A percentile compares a stretch with the other conserved stretches of the same genome.
phyloP scores from a whole-genome alignment of 768 basidiomycete species.

The Russula sp. region DNA sequence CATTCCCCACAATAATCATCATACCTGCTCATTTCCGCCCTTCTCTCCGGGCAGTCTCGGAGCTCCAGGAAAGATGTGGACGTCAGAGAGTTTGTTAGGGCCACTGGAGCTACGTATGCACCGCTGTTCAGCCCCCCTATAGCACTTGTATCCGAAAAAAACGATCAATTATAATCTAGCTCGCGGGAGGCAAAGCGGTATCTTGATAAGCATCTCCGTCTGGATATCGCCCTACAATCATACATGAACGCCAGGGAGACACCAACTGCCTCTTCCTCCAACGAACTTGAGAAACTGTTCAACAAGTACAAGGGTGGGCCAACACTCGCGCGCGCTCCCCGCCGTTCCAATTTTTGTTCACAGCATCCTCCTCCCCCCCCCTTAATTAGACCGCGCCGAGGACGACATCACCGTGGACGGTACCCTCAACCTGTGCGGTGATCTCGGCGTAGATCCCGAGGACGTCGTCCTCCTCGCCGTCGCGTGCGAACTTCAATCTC shows the following conservation, averaged over 20 bases:
- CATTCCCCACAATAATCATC: no score
- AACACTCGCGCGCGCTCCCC: neutral
- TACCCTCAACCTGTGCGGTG: conserved; percentile 69
- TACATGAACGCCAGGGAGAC: conserved; percentile 55
- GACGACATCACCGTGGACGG: conserved; percentile 71
- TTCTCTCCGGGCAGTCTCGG: conserved; percentile 9
- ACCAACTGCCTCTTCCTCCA: no score
- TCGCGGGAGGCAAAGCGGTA: conserved; percentile 55
- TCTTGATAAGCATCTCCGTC: conserved; percentile 59
- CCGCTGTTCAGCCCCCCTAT: neutral
- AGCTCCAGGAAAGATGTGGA: conserved; percentile 14
- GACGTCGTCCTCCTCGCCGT: conserved; percentile 78
- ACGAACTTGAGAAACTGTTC: conserved; percentile 36
- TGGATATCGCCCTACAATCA: conserved; percentile 69
- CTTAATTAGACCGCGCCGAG: conserved; percentile 47
- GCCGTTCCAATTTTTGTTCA: neutral
- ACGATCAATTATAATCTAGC: conserved; percentile 24
- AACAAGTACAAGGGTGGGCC: conserved; percentile 38
- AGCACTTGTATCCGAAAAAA: neutral
- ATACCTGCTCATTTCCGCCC: neutral
- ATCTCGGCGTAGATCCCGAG: conserved; percentile 63
- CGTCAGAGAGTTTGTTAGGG: conserved; percentile 11
- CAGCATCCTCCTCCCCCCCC: no score
- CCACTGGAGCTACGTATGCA: conserved; percentile 18
- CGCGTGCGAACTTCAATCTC: conserved; percentile 75